Evolutionary conservation across 225 moss, liverwort and hornwort genomes (phyloP), one percentile per base, ranked within the genome.

Genomic region (Physcomitrium patens): DNA sequence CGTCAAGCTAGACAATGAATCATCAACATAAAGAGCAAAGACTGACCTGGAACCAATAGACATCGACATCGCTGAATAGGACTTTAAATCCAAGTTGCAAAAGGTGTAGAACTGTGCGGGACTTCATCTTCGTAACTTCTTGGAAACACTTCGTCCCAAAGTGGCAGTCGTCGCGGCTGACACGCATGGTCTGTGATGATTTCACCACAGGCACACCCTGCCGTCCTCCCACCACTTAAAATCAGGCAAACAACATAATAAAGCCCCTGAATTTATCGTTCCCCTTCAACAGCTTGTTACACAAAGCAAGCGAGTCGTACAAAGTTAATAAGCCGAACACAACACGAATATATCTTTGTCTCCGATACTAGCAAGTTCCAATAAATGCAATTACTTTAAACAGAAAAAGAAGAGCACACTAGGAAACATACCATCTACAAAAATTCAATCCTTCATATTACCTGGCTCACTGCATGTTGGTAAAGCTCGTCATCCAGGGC

Each of bases 131-230:
- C 11, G 99, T 95, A 6, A 99, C 95, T 49, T 80, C 80, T 69
- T 94, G 91, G 28, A 99, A 99, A 79, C 99, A 99, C 70, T 83
- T 73, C 20, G 95, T 74, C 67, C 95, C 99, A 73, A 99, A 99
- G 76, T 99, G 99, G 80, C 99, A 99, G 37, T 92, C 85, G 55
- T 99, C 80, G 66, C 99, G 90, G 88, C 93, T 95, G 63, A 86
- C 82, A 67, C 86, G 84, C 85, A 91, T 79, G 45, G 77, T 86
- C 70, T 85, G 71, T 27, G 68, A 20, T 61, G 75, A 81, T 75
- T 85, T 91, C 73, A 99, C 89, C 53, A 99, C 95, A 31, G 99
- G 93, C 50, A 99, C 77, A 72, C 99, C 99, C 99, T 99, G 90
- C 79, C 76, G 19, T 72, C 77, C 78, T 65, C 82, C 76, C 76